A percentile compares a stretch with the other conserved stretches of the same genome.
These are phyloP conservation scores for Aspergillus sclerotialis DNA, from an alignment of 2,329 filamentous ascomycete species.

Conservation along the genomic window DNA sequence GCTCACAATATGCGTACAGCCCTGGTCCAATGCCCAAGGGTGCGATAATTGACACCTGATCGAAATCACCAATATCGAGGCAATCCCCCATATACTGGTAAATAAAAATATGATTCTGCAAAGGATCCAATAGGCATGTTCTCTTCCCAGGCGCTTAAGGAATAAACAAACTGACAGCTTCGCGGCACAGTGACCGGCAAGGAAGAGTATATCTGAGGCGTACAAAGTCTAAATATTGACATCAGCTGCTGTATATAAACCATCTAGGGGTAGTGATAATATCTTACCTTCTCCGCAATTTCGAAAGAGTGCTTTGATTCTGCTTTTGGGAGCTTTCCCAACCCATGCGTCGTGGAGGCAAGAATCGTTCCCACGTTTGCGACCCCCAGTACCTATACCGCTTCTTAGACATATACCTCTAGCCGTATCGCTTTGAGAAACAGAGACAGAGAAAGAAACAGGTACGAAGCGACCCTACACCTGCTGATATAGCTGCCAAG, in stretches of 20 bases:
- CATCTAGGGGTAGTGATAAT: too few species aligned
- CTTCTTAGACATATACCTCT: not conserved
- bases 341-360: conserved; percentile 14
- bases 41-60: not conserved
- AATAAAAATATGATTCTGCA: conserved; percentile 7
- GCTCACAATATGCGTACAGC: not conserved
- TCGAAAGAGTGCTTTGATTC: not conserved
- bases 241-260: too few species aligned
- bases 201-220: conserved; percentile 17
- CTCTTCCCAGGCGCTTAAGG: conserved; percentile 18
- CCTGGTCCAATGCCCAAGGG: not conserved
- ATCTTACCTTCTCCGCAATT: conserved; percentile 8
- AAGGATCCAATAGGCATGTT: conserved; percentile 10
- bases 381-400: conserved; percentile 12
- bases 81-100: conserved; percentile 13
- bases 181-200: conserved; percentile 18
- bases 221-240: conserved; percentile 9
- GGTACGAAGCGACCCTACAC: conserved; percentile 6
- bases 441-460: too few species aligned
- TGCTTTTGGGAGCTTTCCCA: conserved; percentile 11
- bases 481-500: conserved; percentile 9
- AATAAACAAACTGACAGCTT: conserved; percentile 23
- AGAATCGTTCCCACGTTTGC: conserved; percentile 16
- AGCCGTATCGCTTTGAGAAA: too few species aligned
- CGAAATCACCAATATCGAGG: conserved; percentile 12